These are phyloP conservation scores for Pythium oligandrum DNA, from an alignment of 352 stramenopile species.

Conservation along the genomic window DNA sequence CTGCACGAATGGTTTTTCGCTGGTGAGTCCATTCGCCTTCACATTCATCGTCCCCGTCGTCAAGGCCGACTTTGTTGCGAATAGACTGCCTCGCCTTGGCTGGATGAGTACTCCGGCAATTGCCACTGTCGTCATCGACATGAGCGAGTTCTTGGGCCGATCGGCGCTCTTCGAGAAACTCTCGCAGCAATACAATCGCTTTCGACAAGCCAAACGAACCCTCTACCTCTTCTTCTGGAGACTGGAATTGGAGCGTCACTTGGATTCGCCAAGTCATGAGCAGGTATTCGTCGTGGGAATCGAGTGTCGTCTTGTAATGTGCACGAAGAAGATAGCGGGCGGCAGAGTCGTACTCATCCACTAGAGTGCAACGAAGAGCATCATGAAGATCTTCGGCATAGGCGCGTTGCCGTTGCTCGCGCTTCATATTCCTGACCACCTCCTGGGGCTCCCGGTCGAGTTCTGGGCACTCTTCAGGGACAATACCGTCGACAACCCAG, in stretches of 20 bases:
- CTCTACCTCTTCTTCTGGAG: constrained; percentile 2
- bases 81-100: not conserved
- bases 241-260: constrained; percentile 16
- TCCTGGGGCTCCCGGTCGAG: constrained; percentile 9
- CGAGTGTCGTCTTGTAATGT: constrained; percentile 44
- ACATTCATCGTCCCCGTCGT: constrained; percentile 19
- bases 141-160: constrained; percentile 17
- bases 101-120: not conserved
- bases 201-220: constrained; percentile 5
- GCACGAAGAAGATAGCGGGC: constrained; percentile 30
- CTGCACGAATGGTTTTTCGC: constrained; percentile 30
- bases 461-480: constrained; percentile 5
- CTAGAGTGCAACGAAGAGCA: constrained; percentile 10
- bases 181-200: constrained; percentile 24
- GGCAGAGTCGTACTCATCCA: constrained; percentile 18
- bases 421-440: constrained; percentile 1
- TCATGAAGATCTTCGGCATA: constrained; percentile 20
- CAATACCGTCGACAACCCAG: constrained; percentile 13
- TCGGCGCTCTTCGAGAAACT: constrained; percentile 32
- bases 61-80: not conserved
- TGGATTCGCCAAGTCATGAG: constrained; percentile 39
- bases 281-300: constrained; percentile 51
- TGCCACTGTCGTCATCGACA: constrained; percentile 3
- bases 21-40: constrained; percentile 28
- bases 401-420: constrained; percentile 11